Evolutionary conservation across 495 filamentous ascomycete species (phyloP), one percentile per base, ranked within the genome.

Genomic region (Staphylotrichum tortipilum): DNA sequence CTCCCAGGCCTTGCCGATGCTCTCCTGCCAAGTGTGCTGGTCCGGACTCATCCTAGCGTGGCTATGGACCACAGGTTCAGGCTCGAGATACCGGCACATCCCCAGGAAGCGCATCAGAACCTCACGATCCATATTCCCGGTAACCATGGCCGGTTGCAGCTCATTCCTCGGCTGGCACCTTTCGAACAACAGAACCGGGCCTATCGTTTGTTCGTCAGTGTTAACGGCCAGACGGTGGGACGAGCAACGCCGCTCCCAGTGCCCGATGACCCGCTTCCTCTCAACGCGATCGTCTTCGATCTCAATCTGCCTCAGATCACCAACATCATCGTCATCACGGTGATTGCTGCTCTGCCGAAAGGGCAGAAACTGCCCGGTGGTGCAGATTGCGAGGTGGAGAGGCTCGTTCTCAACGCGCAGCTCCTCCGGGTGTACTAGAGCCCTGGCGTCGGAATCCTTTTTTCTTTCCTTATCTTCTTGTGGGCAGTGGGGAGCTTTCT

Each of bases 321-420:
- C 17, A 89, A 83, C 52, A 74, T 77, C 26, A 74, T 89, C 17
- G 79, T 81, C 41, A 67, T 87, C 7, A 78, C 83, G 37, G 60
- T 85, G 29, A 75, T 86, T 59, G 79, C 78, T n/a, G 74, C 78
- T 5, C 68, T 81, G 14, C 75, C 80, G 3, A 76, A 71, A 45
- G 79, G 79, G 8, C 70, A 80, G 37, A 80, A 74, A 55, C 65
- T 72, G 0, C 59, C 69, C 0, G 68, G 65, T 38, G 82, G 80
- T 10, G 71, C 74, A 7, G 81, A 79, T 47, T 70, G 77, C 47
- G 85, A 88, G 54, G 64, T 86, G 57, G 85, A 89, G 68, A 84
- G 74, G 52, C 65, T 86, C 35, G 81, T 75, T 12, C 52, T 66
- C 45, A 54, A 62, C n/a, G 49, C 56, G 15, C 43, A 59, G 42